Evolutionary conservation across 495 filamentous ascomycete genomes (phyloP), one percentile per base, ranked within the genome.

Genomic region (Glonium stellatum): DNA sequence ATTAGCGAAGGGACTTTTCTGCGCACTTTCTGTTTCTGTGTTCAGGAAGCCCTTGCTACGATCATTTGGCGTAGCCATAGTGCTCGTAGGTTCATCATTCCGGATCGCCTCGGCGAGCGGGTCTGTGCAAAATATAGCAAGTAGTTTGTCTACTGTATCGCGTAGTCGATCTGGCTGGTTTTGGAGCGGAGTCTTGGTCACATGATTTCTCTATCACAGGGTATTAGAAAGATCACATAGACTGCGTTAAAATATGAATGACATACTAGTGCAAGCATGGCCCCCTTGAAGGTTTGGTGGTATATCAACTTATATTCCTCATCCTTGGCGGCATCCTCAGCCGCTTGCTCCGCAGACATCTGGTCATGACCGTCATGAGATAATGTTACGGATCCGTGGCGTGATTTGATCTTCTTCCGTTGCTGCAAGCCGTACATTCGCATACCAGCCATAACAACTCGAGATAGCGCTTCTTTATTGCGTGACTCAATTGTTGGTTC

Each of bases 231-330:
- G 21, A 13, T 6, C 12, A 25, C n/a, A 8, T 8, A 27, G 23
- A 19, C 15, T 13, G 23, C 19, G 13, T 8, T 39, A 12, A 19
- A 41, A 21, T 6, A 59, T 8, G 35, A 39, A 4, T 49, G 5
- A 62, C 63, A 64, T 44, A 70, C 68, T 25, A 85, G 75, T 5
- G 82, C 79, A 66, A 85, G 84, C 21, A 75, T 77, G 0, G 81
- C 77, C 19, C 81, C 79, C 59, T 83, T 84, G 61, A 79, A 85
- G 0, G 81, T 82, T 50, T 84, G 82, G 61, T 87, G 84, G 55
- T 87, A 87, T 70, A 86, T 78, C 9, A 78, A 64, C 67, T 86
- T 87, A 68, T 83, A 87, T 50, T 85, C 82, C 62, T 85, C 82
- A 47, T 80, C 79, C 31, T 81, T 78, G 0, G 69, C 64, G 0